phyloP scores from a whole-genome alignment of 2,329 filamentous ascomycete species.

The Exophiala oligosperma region DNA sequence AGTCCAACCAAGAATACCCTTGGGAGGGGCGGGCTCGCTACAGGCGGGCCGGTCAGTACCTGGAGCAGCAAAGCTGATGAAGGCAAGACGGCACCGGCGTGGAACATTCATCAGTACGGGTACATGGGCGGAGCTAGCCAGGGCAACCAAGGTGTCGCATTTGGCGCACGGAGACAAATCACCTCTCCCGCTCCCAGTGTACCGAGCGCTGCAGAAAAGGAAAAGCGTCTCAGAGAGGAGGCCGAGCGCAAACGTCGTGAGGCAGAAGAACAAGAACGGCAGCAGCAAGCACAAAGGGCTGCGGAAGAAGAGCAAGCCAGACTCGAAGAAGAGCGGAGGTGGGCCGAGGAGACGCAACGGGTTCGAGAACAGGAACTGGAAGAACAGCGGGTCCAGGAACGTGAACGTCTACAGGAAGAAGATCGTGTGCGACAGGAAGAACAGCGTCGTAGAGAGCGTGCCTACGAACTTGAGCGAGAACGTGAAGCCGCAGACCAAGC shows the following conservation, averaged over 20 bases:
- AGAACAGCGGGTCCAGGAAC: constrained; percentile 50
- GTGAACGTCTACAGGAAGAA: constrained; percentile 51
- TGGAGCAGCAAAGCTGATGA: constrained; percentile 90
- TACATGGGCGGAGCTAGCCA: constrained; percentile 98
- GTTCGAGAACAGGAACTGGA: constrained; percentile 45
- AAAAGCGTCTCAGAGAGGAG: constrained; percentile 63
- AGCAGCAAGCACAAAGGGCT: constrained; percentile 50
- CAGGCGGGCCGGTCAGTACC: constrained; percentile 66
- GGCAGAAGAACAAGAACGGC: constrained; percentile 54
- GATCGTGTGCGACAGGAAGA: constrained; percentile 49
- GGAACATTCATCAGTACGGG: constrained; percentile 98
- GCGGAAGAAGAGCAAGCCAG: constrained; percentile 49
- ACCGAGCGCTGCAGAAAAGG: constrained; percentile 80
- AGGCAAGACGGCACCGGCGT: constrained; percentile 78
- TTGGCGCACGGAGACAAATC: constrained; percentile 89
- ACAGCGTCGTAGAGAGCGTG: constrained; percentile 50
- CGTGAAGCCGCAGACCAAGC: constrained; percentile 68
- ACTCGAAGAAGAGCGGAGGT: constrained; percentile 47
- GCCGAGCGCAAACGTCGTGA: constrained; percentile 57
- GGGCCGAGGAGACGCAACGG: constrained; percentile 48
- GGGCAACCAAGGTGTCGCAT: constrained; percentile 89
- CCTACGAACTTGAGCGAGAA: constrained; percentile 66
- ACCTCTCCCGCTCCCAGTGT: constrained; percentile 78
- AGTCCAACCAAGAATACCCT: constrained; percentile 59
- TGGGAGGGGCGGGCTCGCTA: constrained; percentile 33